phyloP scores from a whole-genome alignment of 331 rosid species.

The Rosa hybrid region DNA sequence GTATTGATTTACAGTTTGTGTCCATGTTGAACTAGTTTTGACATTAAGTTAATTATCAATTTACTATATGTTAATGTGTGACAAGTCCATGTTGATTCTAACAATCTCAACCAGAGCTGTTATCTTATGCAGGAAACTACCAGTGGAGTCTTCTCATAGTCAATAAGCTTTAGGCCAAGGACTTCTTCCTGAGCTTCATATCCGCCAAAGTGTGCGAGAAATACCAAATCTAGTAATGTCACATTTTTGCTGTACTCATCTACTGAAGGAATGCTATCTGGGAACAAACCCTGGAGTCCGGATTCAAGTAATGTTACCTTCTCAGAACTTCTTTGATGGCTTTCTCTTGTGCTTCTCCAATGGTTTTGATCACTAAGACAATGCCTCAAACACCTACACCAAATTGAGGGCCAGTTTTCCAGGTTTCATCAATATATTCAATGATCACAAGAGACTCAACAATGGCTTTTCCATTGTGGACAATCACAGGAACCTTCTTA shows the following conservation, averaged over 20 bases:
- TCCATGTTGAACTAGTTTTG: too few relatives aligned
- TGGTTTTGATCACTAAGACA: not conserved
- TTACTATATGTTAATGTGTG: too few relatives aligned
- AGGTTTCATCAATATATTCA: conserved; percentile 23
- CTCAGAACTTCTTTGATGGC: not conserved
- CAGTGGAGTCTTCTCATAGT: conserved; percentile 10
- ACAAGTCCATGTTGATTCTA: too few relatives aligned
- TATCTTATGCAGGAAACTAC: conserved; percentile 14
- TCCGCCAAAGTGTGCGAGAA: conserved; percentile 8
- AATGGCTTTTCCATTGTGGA: conserved; percentile 22
- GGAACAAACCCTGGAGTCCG: conserved; percentile 3
- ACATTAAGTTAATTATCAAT: too few relatives aligned
- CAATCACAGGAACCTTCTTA: conserved; percentile 29
- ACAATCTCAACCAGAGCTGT: not conserved
- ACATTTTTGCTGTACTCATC: conserved; percentile 4
- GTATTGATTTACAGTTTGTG: too few relatives aligned
- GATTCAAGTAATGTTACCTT: conserved; percentile 5
- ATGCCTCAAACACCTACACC: conserved; percentile 6
- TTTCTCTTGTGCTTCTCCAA: conserved; percentile 21
- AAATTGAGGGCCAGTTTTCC: conserved; percentile 15
- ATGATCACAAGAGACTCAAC: conserved; percentile 22
- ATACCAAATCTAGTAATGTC: conserved; percentile 23
- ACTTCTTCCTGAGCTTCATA: conserved; percentile 25
- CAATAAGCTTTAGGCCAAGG: conserved; percentile 15
- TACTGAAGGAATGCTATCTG: not conserved